phyloP scores from a whole-genome alignment of 352 stramenopile species.

The Phytophthora niederhauseri region DNA sequence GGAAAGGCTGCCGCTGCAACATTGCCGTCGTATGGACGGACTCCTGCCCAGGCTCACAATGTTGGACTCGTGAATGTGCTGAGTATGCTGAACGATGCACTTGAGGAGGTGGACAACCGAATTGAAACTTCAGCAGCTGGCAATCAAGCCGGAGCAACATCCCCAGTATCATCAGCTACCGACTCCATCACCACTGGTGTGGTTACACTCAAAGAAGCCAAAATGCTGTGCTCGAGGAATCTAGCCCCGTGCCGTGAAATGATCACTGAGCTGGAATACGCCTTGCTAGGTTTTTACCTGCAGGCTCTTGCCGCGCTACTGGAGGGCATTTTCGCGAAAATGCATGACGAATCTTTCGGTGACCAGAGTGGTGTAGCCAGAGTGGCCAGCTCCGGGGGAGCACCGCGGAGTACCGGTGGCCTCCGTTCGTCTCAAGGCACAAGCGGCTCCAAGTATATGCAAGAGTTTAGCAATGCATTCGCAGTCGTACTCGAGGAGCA shows the following conservation, averaged over 20 bases:
- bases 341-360: conserved; percentile 88
- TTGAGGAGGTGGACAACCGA: conserved; percentile 60
- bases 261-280: conserved; percentile 61
- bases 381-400: conserved; percentile 12
- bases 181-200: conserved; percentile 16
- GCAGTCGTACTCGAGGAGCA: conserved; percentile 77
- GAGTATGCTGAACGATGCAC: conserved; percentile 64
- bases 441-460: conserved; percentile 78
- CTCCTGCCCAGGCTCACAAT: conserved; percentile 79
- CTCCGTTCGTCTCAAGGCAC: conserved; percentile 28
- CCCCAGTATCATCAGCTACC: conserved; percentile 6
- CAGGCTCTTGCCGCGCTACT: conserved; percentile 61
- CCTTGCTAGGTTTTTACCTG: conserved; percentile 74
- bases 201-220: conserved; percentile 48
- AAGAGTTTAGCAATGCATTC: conserved; percentile 73
- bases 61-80: conserved; percentile 73
- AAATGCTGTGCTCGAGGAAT: conserved; percentile 43
- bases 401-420: conserved; percentile 22
- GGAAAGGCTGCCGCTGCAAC: conserved; percentile 55
- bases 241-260: conserved; percentile 53
- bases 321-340: conserved; percentile 74
- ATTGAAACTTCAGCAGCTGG: conserved; percentile 31
- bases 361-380: conserved; percentile 35
- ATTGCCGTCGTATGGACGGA: conserved; percentile 58
- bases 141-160: conserved; percentile 14